Evolutionary conservation across 2,329 filamentous ascomycete species (phyloP), one percentile per base, ranked within the genome.

Genomic region (Blastomyces percursus): DNA sequence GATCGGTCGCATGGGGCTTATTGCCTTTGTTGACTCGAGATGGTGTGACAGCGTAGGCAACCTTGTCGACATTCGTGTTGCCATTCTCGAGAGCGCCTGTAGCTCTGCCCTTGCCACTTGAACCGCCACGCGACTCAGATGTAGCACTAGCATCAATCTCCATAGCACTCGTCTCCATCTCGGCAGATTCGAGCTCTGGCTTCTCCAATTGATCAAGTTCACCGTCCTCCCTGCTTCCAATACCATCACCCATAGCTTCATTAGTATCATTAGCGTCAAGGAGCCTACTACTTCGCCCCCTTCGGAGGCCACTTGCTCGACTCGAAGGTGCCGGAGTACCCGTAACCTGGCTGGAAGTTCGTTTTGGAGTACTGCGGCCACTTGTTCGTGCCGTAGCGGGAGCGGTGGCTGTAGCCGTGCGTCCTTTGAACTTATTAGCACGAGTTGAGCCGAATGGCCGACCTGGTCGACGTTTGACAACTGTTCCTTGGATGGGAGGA

Each of bases 401-500:
- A n/a, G 73, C 76, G 42, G 61, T 58, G 48, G 35, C n/a, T 7
- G 35, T 38, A 24, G 40, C 42, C 8, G 48, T 40, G 24, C 62
- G 46, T 59, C 52, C 66, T 66, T 11, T 68, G 64, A 42, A 64
- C 61, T 61, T 70, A 67, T 40, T 65, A 67, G 60, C 68, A 67
- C 14, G 65, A 59, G 51, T 68, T 71, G 61, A 69, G 24, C 72
- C 72, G 63, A 71, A 73, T 5, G 76, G 75, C 40, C 76, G 74
- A 50, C 75, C 75, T 30, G 71, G 69, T n/a, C 72, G 73, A 59
- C 71, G 69, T 66, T 75, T 76, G 14, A 69, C 64, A 6, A 71
- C 65, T 12, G 74, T 72, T 4, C 71, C 69, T 65, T 75, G 75
- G 24, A 77, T 70, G 3, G 76, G 76, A 19, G 76, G 76, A 64